phyloP scores from a whole-genome alignment of 306 rosid species.

The Inga oerstediana region DNA sequence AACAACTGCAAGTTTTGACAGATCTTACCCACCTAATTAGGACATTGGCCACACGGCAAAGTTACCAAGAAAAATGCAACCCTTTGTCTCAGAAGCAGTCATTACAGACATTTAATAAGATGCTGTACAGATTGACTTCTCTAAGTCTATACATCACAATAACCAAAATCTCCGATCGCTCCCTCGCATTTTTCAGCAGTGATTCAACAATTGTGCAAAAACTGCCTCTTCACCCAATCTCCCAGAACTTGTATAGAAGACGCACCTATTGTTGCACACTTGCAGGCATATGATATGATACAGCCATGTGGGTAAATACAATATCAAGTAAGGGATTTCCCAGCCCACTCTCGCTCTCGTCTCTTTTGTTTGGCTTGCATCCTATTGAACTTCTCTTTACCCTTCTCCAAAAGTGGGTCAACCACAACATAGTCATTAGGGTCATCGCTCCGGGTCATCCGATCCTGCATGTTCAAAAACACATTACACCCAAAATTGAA shows the following conservation, averaged over 20 bases:
- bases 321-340: conserved; percentile 53
- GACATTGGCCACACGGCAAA: background rate
- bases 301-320: conserved; percentile 9
- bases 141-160: background rate
- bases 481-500: background rate
- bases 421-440: conserved; percentile 82
- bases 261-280: background rate
- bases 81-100: background rate
- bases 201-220: conserved; percentile 6
- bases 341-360: conserved; percentile 60
- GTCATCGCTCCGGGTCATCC: conserved; percentile 85
- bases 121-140: background rate
- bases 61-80: background rate
- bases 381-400: conserved; percentile 86
- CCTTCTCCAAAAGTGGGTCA: conserved; percentile 96
- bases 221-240: background rate
- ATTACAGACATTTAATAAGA: background rate
- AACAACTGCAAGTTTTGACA: background rate
- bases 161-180: background rate
- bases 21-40: background rate
- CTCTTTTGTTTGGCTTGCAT: conserved; percentile 89
- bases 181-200: conserved; percentile 14
- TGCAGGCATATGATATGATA: conserved; percentile 1
- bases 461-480: conserved; percentile 55
- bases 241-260: background rate